These are phyloP conservation scores for Wickerhamiella bombiphila DNA, from an alignment of 805 yeast species.

Conservation along the genomic window DNA sequence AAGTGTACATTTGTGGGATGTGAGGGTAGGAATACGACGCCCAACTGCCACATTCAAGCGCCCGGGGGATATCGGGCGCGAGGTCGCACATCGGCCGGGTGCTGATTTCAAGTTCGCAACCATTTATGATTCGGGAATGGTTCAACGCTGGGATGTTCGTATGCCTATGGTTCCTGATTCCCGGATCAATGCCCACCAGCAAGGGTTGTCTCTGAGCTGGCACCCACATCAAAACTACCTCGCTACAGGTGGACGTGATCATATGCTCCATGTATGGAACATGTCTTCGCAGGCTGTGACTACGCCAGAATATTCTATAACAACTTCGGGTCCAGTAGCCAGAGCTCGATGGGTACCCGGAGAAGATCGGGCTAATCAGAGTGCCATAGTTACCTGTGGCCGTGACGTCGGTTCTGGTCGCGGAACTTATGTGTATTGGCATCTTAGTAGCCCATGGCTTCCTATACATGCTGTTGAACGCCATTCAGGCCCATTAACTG, in stretches of 20 bases:
- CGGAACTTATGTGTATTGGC: constrained; percentile 11
- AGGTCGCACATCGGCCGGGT: constrained; percentile 40
- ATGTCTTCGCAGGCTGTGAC: constrained; percentile 29
- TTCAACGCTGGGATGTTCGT: constrained; percentile 80
- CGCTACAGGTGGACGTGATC: constrained; percentile 87
- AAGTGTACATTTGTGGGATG: constrained; percentile 68
- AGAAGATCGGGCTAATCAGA: constrained; percentile 8
- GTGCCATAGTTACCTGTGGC: constrained; percentile 13
- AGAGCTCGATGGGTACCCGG: constrained; percentile 51
- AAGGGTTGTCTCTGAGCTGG: constrained; percentile 78
- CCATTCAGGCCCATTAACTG: constrained; percentile 39
- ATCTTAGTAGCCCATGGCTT: constrained; percentile 43
- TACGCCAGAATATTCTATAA: constrained; percentile 54
- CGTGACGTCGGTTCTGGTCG: constrained; percentile 10
- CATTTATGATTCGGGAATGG: constrained; percentile 77
- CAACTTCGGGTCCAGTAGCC: constrained; percentile 65
- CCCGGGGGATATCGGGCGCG: constrained; percentile 57
- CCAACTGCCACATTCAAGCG: constrained; percentile 38
- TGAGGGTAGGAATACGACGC: constrained; percentile 40
- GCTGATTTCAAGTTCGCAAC: constrained; percentile 45
- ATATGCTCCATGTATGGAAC: constrained; percentile 65
- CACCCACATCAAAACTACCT: constrained; percentile 72
- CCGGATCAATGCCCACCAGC: constrained; percentile 74
- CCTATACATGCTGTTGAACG: constrained; percentile 43
- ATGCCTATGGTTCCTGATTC: constrained; percentile 47